Percentiles rank a stretch among this genome's conserved stretches.
These are phyloP conservation scores for Schizophyllum amplum DNA, from an alignment of 1,284 basidiomycete species.

Conservation along the genomic window DNA sequence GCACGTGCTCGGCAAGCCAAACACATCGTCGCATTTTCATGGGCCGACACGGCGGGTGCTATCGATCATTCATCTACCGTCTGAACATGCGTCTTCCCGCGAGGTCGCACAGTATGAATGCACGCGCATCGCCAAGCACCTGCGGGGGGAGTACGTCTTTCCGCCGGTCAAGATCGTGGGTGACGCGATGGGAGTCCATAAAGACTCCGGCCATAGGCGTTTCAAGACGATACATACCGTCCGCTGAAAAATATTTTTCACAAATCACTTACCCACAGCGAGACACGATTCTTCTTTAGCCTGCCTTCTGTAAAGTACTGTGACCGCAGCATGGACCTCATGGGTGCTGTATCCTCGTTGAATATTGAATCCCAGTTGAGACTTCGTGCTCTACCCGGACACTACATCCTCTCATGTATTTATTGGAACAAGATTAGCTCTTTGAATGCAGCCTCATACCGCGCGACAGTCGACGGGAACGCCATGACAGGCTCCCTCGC, in stretches of 20 bases:
- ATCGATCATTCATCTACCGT: neutral
- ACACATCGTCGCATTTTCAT: neutral
- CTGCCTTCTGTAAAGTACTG: no score
- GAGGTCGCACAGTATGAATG: conserved; percentile 28
- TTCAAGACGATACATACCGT: neutral
- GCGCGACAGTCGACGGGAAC: conserved; percentile 38
- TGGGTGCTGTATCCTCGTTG: no score
- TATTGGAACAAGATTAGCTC: conserved; percentile 24
- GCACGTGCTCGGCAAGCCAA: neutral
- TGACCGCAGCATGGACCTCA: no score
- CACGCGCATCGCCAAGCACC: conserved; percentile 24
- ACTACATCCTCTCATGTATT: no score
- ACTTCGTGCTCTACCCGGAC: no score
- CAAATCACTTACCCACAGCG: no score
- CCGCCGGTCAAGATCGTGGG: conserved; percentile 21
- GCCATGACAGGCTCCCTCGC: conserved; percentile 50
- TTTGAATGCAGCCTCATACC: conserved; percentile 34
- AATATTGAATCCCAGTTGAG: no score
- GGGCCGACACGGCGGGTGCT: neutral
- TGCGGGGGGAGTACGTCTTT: conserved; percentile 30
- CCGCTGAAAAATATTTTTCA: no score
- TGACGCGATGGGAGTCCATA: neutral
- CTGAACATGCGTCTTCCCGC: conserved; percentile 12
- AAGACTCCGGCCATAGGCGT: neutral
- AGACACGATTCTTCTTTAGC: no score